Base-by-base conservation (phyloP, 768 basidiomycete species). In the Trametes elegans region DNA sequence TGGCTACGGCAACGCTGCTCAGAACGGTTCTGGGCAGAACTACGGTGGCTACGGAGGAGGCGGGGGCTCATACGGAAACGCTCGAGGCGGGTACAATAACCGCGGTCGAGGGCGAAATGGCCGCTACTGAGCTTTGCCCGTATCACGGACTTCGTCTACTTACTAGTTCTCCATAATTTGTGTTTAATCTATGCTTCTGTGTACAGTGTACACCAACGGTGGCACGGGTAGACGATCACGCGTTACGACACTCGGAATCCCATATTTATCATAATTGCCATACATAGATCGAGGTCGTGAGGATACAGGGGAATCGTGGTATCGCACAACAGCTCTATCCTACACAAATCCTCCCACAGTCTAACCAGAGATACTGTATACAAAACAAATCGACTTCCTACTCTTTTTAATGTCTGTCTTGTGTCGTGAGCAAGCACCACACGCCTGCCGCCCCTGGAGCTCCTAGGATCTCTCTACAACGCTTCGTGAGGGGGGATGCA, bases 91-190 rank as follows among this genome's bases (percentile, higher is more conserved):
- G 4, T 62, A 63, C 54, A 64, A 66, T 31, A 57, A 59, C 26
- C 71, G 83, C 62, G 80, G 80, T 28, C 71, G 83, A 62, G 84
- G 80, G 9, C 73, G 82, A 34, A 77, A 79, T 40, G 68, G 72
- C 23, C 76, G 79, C 70, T 71, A 64, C 44, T 75, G 73, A 71
- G 48, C 23, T 32, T 4, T 32, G 24, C 16, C 21, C 29, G 3
- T 26, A 11, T 34, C 42, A 43, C 24, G 51, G 47, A 59, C 50
- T 35, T 26, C 39, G 42, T 48, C 42, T 64, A 55, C 55, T 53
- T 4, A n/a, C 34, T 52, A 55, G 53, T 60, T 48, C 42, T 35
- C 27, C 42, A 53, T 62, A 55, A 49, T 54, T 18, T 41, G 39
- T 55, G 27, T 51, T 18, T 55, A 59, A 19, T 46, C 44, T 29